These are phyloP conservation scores for Sphaerobolus stellatus DNA, from an alignment of 1,284 basidiomycete species.

Conservation along the genomic window DNA sequence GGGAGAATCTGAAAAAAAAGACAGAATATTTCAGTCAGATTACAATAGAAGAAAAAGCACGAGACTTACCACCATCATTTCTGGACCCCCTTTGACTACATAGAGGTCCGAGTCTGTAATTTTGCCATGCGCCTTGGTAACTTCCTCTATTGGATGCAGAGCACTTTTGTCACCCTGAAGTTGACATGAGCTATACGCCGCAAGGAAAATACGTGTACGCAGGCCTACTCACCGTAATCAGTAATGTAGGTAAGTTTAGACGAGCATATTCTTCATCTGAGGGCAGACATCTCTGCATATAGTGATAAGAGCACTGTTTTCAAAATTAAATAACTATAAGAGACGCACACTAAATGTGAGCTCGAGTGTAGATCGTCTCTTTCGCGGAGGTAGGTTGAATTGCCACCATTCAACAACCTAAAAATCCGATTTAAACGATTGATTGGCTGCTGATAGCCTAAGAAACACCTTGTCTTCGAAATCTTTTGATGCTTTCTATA, in stretches of 20 bases:
- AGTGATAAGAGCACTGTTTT: no score
- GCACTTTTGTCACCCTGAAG: slow-evolving; percentile 5
- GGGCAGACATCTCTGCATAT: slow-evolving; percentile 1
- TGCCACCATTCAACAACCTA: slow-evolving; percentile 6
- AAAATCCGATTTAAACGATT: background rate
- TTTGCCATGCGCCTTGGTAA: background rate
- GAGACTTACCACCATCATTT: slow-evolving; percentile 5
- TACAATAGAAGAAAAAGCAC: background rate
- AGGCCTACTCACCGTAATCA: slow-evolving; percentile 4
- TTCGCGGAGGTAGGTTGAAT: slow-evolving; percentile 1
- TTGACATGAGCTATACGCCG: background rate
- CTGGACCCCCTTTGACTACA: slow-evolving; percentile 45
- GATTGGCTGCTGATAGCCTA: background rate
- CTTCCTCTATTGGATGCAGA: slow-evolving; percentile 2
- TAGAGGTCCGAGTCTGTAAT: slow-evolving; percentile 5
- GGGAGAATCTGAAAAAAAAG: slow-evolving; percentile 3
- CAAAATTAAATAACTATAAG: background rate
- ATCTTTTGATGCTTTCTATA: slow-evolving; percentile 3
- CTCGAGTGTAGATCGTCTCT: background rate
- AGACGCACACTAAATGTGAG: slow-evolving; percentile 5
- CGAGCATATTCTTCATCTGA: slow-evolving; percentile 5
- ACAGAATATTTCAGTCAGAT: no score
- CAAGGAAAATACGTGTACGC: background rate
- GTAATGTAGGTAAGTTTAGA: background rate
- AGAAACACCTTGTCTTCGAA: slow-evolving; percentile 1